Conservation (phyloP, 108 stramenopile genomes). For the Stephanodiscus minutulus region DNA sequence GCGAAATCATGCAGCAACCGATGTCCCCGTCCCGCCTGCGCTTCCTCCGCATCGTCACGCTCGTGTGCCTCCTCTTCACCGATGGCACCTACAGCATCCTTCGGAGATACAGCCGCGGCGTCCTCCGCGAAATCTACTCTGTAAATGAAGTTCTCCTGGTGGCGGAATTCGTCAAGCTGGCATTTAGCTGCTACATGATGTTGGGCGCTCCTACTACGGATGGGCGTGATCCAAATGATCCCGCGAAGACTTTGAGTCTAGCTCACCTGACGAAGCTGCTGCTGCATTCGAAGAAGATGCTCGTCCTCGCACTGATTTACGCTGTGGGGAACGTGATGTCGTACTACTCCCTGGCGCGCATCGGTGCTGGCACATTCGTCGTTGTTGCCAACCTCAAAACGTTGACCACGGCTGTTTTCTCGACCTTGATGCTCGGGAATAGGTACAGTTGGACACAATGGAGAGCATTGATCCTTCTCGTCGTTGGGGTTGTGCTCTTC, state of each 20-base stretch:
- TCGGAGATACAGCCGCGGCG: conserved; percentile 38
- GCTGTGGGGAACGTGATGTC: conserved; percentile 49
- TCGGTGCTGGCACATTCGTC: conserved; percentile 52
- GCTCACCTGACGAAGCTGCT: conserved; percentile 25
- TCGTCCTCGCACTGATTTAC: conserved; percentile 48
- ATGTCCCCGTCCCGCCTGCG: background rate
- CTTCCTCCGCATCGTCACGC: background rate
- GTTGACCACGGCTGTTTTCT: conserved; percentile 55
- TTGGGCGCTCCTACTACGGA: background rate
- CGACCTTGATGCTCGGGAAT: conserved; percentile 37
- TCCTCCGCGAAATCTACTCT: conserved; percentile 41
- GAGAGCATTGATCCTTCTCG: conserved; percentile 49
- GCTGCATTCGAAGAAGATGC: conserved; percentile 43
- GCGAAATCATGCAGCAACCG: background rate
- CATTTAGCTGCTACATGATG: conserved; percentile 36
- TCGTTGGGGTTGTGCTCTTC: conserved; percentile 51
- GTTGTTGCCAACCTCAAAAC: conserved; percentile 48
- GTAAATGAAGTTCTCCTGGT: conserved; percentile 48
- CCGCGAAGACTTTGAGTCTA: background rate
- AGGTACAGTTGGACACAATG: conserved; percentile 43
- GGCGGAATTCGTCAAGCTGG: conserved; percentile 50
- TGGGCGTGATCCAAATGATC: background rate
- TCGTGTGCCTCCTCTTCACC: background rate
- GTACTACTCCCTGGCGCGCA: conserved; percentile 41
- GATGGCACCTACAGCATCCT: conserved; percentile 46